Percentiles rank a stretch among this genome's conserved stretches.
These are phyloP conservation scores for Saccharum hybrid DNA, from an alignment of 202 grass and related monocot species.

Conservation along the genomic window DNA sequence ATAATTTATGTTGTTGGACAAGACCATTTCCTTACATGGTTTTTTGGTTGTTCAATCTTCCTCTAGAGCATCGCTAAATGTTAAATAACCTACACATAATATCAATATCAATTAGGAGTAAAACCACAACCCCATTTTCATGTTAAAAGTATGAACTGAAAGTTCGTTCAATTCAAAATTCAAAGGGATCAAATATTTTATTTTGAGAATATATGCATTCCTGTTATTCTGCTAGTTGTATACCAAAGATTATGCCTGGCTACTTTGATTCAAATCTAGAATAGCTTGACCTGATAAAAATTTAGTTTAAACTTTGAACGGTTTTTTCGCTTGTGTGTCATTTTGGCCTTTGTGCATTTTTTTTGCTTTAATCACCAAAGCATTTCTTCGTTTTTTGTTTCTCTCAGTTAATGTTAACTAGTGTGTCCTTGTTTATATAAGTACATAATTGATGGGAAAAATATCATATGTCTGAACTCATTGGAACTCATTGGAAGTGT, in stretches of 20 bases:
- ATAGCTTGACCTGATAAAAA: slow-evolving; percentile 9
- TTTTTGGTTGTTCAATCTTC: neutral
- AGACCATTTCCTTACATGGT: neutral
- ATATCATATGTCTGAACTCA: neutral
- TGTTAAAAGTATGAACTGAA: slow-evolving; percentile 7
- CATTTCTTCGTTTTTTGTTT: slow-evolving; percentile 11
- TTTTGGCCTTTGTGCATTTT: neutral
- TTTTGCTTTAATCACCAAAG: neutral
- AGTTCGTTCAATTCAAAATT: neutral
- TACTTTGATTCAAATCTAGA: slow-evolving; percentile 1
- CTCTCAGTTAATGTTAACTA: neutral
- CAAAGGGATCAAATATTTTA: neutral
- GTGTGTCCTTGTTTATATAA: slow-evolving; percentile 15
- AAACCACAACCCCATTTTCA: neutral
- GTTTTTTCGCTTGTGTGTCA: neutral
- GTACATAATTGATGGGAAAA: neutral
- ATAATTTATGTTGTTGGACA: neutral
- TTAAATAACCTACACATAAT: neutral
- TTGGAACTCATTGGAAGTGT: neutral
- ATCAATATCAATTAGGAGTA: neutral
- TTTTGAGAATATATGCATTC: neutral
- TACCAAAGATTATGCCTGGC: neutral
- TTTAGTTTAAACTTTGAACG: neutral
- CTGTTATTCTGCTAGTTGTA: neutral
- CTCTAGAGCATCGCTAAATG: neutral